Evolutionary conservation across 768 basidiomycete species (phyloP), one percentile per base, ranked within the genome.

Genomic region (Fibroporia radiculosa): DNA sequence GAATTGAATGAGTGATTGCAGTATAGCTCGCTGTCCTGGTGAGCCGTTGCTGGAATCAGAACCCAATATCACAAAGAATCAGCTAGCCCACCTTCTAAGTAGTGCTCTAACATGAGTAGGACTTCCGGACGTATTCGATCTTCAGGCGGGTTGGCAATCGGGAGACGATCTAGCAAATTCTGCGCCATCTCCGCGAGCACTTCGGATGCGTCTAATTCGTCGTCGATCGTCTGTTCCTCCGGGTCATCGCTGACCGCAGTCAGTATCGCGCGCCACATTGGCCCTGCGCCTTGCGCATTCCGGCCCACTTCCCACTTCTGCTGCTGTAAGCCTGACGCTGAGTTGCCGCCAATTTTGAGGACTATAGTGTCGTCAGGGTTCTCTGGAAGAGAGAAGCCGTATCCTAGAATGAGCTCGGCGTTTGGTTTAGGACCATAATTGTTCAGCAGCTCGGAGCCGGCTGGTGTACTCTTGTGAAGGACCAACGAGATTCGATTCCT

Each of bases 381-480:
- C 23, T 78, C 50, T 1, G 74, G 66, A 3, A 93, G 59, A 0
- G 86, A 77, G 64, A 97, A 98, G 1, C 95, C 93, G 57, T 96
- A 97, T 4, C 88, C 91, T 3, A 97, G 73, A 36, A 97, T 78
- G 34, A 97, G 74, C 62, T 93, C 89, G 22, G 88, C 74, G 61
- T 95, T 93, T 0, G 90, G 80, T 59, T 96, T 96, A 0, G 82
- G 76, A 0, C 93, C 93, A 61, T 96, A 96, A 60, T 95, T 95
- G 66, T 93, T 95, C 66, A 83, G 80, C 16, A 93, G 66, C 59
- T 92, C 84, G 20, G 69, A 56, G 13, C 71, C 74, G 1, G 62
- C 49, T 1, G 50, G 49, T 3, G 69, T 65, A 0, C 66, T 39
- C 1, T 55, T 61, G 53, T 83, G 82, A 6, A 74, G 63, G 2